These are phyloP conservation scores for Pleurotus tuber-regium DNA, from an alignment of 768 basidiomycete species.

Conservation along the genomic window DNA sequence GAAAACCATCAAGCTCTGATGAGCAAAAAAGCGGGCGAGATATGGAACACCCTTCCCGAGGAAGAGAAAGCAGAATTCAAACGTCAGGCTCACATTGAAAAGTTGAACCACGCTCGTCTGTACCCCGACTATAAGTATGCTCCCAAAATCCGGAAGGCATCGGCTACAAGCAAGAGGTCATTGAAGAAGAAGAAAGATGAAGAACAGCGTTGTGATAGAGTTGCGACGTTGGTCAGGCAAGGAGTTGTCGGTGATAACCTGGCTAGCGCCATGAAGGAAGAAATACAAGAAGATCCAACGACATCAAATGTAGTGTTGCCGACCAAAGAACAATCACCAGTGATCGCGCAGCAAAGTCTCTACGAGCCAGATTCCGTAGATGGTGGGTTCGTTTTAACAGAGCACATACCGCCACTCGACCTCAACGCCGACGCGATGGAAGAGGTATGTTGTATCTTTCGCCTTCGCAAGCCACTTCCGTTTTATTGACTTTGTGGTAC, in stretches of 20 bases:
- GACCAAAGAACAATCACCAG: constrained; percentile 2
- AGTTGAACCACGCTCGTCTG: constrained; percentile 41
- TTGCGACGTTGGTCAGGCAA: constrained; percentile 47
- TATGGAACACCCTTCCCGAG: constrained; percentile 54
- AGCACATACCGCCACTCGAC: neutral
- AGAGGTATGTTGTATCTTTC: neutral
- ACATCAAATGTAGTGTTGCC: constrained; percentile 10
- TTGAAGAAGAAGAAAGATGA: constrained; percentile 48
- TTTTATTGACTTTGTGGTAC: neutral
- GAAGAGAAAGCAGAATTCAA: constrained; percentile 50
- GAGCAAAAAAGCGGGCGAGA: constrained; percentile 51
- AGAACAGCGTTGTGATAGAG: constrained; percentile 48
- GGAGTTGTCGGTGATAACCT: constrained; percentile 52
- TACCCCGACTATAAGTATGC: constrained; percentile 58
- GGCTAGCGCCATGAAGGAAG: constrained; percentile 39
- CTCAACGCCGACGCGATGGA: neutral
- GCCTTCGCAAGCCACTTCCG: neutral
- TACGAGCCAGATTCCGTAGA: too few relatives aligned
- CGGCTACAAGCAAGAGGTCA: constrained; percentile 47
- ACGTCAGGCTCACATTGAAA: constrained; percentile 48
- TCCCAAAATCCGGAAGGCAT: constrained; percentile 40
- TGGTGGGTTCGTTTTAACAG: neutral
- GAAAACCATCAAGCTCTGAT: constrained; percentile 60
- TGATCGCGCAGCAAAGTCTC: neutral
- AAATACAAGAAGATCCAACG: too few relatives aligned